These are phyloP conservation scores for Elsinoe fawcettii DNA, from an alignment of 2,329 filamentous ascomycete species.

Conservation along the genomic window DNA sequence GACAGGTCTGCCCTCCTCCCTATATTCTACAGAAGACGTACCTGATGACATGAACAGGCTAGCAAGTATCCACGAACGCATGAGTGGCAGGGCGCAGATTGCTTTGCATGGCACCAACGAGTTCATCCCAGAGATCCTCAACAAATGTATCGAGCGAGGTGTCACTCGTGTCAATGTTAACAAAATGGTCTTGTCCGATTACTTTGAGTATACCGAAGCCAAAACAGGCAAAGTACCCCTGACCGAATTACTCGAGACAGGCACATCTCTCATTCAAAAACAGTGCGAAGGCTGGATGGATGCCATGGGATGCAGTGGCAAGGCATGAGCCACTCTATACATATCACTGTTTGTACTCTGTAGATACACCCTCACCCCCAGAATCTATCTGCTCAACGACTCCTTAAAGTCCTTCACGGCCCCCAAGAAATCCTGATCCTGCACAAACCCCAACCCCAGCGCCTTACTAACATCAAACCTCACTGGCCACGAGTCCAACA, in stretches of 20 bases:
- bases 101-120: conserved; percentile 54
- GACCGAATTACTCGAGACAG: conserved; percentile 48
- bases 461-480: conserved; percentile 51
- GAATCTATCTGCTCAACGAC: conserved; percentile 23
- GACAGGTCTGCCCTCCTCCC: too few species aligned
- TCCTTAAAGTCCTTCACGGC: conserved; percentile 39
- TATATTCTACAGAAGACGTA: too few species aligned
- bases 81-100: conserved; percentile 43
- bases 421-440: conserved; percentile 42
- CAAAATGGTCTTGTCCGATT: conserved; percentile 48
- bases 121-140: conserved; percentile 48
- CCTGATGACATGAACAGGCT: too few species aligned
- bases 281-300: conserved; percentile 52
- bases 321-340: conserved; percentile 21
- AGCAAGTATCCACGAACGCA: conserved; percentile 41
- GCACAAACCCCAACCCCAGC: conserved; percentile 43
- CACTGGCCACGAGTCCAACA: conserved; percentile 50
- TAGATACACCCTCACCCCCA: not conserved
- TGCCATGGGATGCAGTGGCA: conserved; percentile 36
- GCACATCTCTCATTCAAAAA: conserved; percentile 48
- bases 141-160: conserved; percentile 47
- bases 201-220: conserved; percentile 39
- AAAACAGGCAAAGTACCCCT: conserved; percentile 46
- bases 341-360: not conserved
- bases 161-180: conserved; percentile 54